Base-by-base conservation (phyloP, 768 basidiomycete species). In the Mycena sanguinolenta region DNA sequence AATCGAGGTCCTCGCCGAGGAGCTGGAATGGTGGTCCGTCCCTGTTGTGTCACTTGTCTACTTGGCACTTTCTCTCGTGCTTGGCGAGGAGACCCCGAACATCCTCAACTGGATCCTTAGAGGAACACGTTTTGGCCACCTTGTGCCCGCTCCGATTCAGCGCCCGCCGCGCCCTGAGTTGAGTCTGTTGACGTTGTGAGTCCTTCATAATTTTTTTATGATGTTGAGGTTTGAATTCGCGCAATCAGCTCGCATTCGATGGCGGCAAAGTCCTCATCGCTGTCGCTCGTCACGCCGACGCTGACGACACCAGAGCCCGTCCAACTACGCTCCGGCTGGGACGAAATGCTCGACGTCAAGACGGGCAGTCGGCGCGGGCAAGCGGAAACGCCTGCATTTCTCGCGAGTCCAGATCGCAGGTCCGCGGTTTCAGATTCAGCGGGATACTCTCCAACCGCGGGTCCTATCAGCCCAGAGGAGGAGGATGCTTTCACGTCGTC, bases 251-350 rank as follows among this genome's bases (percentile, higher is more conserved):
- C n/a, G 21, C 67, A 62, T 53, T 39, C 42, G 27, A 63, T 75
- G 66, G 65, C 67, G 14, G 63, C 74, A 62, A 75, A 75, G 36
- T 72, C 74, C 39, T 75, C 75, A 2, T 44, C 17, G 42, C 42
- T 44, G 8, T 38, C 36, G 9, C 68, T 71, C 52, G 71, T 72
- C 36, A 75, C 74, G 38, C 74, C 78, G 58, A 36, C 69, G 82
- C 42, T 82, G 83, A 28, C 79, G 77, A 73, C 50, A 17, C 62
- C 57, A n/a, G 50, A 64, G 50, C n/a, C 63, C 1, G 58, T 70
- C 8, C 63, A 70, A 17, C 63, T 70, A 23, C 69, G 69, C 25
- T 88, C 87, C 3, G 87, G 85, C 14, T 88, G 87, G 87, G 86
- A 87, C 65, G 86, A 86, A 58, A 83, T 83, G 78, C 76, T 84